Evolutionary conservation across 2,329 filamentous ascomycete species (phyloP).

Genomic region (Hypomyces perniciosus): DNA sequence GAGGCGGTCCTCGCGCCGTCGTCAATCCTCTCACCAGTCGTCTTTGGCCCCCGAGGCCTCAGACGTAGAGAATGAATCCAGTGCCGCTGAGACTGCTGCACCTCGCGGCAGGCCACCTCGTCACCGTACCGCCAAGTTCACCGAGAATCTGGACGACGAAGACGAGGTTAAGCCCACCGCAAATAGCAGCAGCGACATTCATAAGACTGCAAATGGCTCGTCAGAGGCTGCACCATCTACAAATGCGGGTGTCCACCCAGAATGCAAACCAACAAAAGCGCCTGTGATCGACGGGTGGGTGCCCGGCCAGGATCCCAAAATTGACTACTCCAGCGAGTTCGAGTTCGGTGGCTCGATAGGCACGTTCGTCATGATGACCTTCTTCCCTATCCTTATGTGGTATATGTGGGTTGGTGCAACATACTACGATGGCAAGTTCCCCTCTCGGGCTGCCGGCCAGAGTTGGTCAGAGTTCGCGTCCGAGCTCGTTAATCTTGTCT

Average conservation of each 20-base stretch:
- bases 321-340: slow-evolving; percentile 57
- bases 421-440: slow-evolving; percentile 83
- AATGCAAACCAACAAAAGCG: slow-evolving; percentile 16
- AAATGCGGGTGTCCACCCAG: slow-evolving; percentile 14
- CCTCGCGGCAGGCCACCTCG: slow-evolving; percentile 32
- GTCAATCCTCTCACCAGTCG: slow-evolving; percentile 48
- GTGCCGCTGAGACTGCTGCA: slow-evolving; percentile 35
- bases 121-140: slow-evolving; percentile 44
- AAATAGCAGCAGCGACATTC: slow-evolving; percentile 28
- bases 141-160: slow-evolving; percentile 42
- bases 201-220: slow-evolving; percentile 20
- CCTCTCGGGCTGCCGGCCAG: slow-evolving; percentile 59
- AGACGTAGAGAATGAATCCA: slow-evolving; percentile 46
- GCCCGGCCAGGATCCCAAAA: slow-evolving; percentile 53
- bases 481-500: slow-evolving; percentile 67
- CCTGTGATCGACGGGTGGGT: slow-evolving; percentile 49
- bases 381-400: slow-evolving; percentile 94
- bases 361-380: slow-evolving; percentile 77
- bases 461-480: slow-evolving; percentile 63
- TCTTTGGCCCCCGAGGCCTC: slow-evolving; percentile 39
- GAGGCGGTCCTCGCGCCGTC: slow-evolving; percentile 36
- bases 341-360: slow-evolving; percentile 91
- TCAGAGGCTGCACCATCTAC: slow-evolving; percentile 21
- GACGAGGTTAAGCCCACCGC: slow-evolving; percentile 22
- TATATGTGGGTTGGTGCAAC: slow-evolving; percentile 98